Base-by-base conservation (phyloP, 306 rosid species). In the Cucurbita moschata region DNA sequence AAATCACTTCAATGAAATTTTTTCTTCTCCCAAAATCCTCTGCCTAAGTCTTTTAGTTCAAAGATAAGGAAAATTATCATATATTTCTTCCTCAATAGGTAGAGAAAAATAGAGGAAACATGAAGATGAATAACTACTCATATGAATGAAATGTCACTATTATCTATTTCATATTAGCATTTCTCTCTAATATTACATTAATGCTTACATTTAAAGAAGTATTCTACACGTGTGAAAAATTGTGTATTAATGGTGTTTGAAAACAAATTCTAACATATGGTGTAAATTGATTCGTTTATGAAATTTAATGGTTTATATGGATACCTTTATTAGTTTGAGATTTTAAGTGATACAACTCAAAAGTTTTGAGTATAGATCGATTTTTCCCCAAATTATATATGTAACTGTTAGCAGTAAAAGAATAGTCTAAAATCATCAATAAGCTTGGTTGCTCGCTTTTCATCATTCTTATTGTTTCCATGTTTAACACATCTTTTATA, bases 401-500 rank as follows among this genome's bases (percentile, higher is more conserved):
- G n/a, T 14, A 51, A 51, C 55, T 51, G 16, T 14, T 55, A 55
- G 19, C 10, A 55, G 60, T 55, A n/a, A 55, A 18, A 18, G 10
- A 55, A 55, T 11, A 55, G 30, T 56, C 37, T 55, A 55, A 56
- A 30, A 59, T 3, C 18, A 55, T 55, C 65, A 11, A 11, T 64
- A 58, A 55, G 38, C 40, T 11, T 4, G 71, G 51, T 43, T 64
- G 35, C 35, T 30, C 4, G 9, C 5, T 30, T 61, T 61, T 38
- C 21, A 62, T 62, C 68, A 62, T 39, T 63, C 46, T 38, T 39
- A 63, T 4, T n/a, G 49, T 68, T 37, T 77, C 21, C 18, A 72
- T 52, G 63, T 79, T 40, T 62, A 50, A 47, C n/a, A 61, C 75
- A 74, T 57, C 54, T 74, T 77, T 76, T 47, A 64, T 39, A 49